Evolutionary conservation across 805 yeast genomes (phyloP).

Genomic region (Sporopachydermia quercuum): DNA sequence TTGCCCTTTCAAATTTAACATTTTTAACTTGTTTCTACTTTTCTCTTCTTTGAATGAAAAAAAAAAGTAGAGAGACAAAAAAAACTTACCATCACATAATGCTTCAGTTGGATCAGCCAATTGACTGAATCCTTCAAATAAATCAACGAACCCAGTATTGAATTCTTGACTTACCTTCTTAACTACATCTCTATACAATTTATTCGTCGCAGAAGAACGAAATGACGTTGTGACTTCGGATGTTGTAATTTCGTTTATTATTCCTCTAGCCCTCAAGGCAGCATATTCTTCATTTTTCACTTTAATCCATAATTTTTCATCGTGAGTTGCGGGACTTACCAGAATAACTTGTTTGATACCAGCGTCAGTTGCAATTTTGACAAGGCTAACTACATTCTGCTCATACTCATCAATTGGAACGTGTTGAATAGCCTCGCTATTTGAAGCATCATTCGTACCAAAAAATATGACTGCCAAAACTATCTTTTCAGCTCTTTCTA

Average conservation of each 20-base stretch:
- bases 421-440: constrained; percentile 21
- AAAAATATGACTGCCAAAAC: constrained; percentile 44
- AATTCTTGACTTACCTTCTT: constrained; percentile 27
- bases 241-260: neutral
- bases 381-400: constrained; percentile 31
- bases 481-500: constrained; percentile 25
- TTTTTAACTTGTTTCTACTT: no score
- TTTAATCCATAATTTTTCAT: constrained; percentile 26
- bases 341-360: constrained; percentile 36
- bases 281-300: constrained; percentile 19
- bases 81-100: neutral
- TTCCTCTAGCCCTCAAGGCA: constrained; percentile 19
- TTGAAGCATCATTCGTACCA: constrained; percentile 67
- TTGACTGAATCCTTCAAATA: constrained; percentile 27
- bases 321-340: constrained; percentile 49
- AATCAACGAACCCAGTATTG: constrained; percentile 43
- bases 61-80: no score
- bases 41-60: constrained; percentile 18
- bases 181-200: constrained; percentile 37
- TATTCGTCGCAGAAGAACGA: constrained; percentile 31
- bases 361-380: constrained; percentile 23
- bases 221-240: constrained; percentile 14
- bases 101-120: neutral
- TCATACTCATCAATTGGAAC: constrained; percentile 37
- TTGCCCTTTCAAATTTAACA: no score